Evolutionary conservation across 495 filamentous ascomycete genomes (phyloP).

Genomic region (Penicillium roqueforti): DNA sequence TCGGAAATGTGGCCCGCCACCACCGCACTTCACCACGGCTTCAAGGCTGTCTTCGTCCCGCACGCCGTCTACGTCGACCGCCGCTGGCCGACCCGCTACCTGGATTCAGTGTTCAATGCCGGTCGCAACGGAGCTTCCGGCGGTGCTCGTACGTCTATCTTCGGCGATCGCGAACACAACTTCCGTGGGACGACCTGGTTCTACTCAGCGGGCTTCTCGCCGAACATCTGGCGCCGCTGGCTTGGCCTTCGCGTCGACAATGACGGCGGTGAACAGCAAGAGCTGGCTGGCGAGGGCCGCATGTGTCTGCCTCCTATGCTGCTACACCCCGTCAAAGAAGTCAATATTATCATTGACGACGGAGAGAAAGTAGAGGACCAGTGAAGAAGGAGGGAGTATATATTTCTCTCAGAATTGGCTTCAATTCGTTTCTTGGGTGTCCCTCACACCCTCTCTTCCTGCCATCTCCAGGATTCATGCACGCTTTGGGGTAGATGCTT

Average conservation of each 20-base stretch:
- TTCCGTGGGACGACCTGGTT: slow-evolving; percentile 89
- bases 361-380: slow-evolving; percentile 28
- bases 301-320: slow-evolving; percentile 95
- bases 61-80: slow-evolving; percentile 91
- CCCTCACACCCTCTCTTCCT: not conserved
- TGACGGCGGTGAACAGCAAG: slow-evolving; percentile 80
- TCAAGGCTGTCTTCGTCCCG: slow-evolving; percentile 91
- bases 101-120: slow-evolving; percentile 79
- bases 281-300: slow-evolving; percentile 70
- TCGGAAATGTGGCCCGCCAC: slow-evolving; percentile 95
- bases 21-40: slow-evolving; percentile 82
- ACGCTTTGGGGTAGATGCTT: not conserved
- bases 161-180: slow-evolving; percentile 85
- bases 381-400: slow-evolving; percentile 7
- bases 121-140: slow-evolving; percentile 76
- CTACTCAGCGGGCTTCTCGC: slow-evolving; percentile 82
- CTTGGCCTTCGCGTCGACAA: slow-evolving; percentile 79
- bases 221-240: slow-evolving; percentile 83
- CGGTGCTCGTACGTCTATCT: slow-evolving; percentile 69
- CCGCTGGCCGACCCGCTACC: slow-evolving; percentile 74
- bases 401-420: not conserved
- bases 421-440: not conserved
- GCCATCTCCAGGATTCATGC: not conserved
- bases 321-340: slow-evolving; percentile 87
- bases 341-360: slow-evolving; percentile 69